Evolutionary conservation across 139 green algal genomes (phyloP), one percentile per base, ranked within the genome.

Genomic region (Tetradesmus lagerheimii): DNA sequence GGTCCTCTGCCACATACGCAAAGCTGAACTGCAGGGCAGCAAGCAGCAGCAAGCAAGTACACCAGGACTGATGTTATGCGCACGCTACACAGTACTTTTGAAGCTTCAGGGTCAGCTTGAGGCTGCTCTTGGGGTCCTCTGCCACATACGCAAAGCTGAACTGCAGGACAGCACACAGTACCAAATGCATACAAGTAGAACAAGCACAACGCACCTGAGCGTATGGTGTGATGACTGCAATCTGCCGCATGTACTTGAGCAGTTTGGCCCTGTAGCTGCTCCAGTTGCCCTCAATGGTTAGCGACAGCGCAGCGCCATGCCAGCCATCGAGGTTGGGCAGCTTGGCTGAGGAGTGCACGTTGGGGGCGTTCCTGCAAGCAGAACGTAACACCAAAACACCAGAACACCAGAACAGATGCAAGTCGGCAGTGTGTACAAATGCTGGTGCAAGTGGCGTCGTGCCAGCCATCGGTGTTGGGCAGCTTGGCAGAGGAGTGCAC

Each of bases 171-270:
- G n/a, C n/a, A n/a, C n/a, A n/a, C n/a, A n/a, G n/a, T n/a, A n/a
- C n/a, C n/a, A n/a, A n/a, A n/a, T n/a, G n/a, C n/a, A n/a, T n/a
- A n/a, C n/a, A n/a, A n/a, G n/a, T n/a, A n/a, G 18, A 66, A 2
- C 8, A 9, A 31, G 16, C 57, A 71, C 3, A 9, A 31, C 43
- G 14, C 47, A 99, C 98, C 92, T 97, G 90, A 0, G 97, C 95
- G 90, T 99, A 99, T 9, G 98, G 98, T 4, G 98, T 99, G 92
- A 99, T 99, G 74, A 99, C 97, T 0, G 98, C 98, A 71, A 99
- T 98, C 93, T 99, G 97, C 39, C 97, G 93, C 91, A 99, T 94
- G 94, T 99, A 99, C 82, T 94, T 94, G 37, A 98, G 50, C 67
- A 97, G 92, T 86, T 98, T 97, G 38, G 94, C 87, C 15, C 95